A percentile compares a stretch with the other conserved stretches of the same genome.
Evolutionary conservation across 2,329 filamentous ascomycete species (phyloP).

Genomic region (Allantophomopsis lycopodina): DNA sequence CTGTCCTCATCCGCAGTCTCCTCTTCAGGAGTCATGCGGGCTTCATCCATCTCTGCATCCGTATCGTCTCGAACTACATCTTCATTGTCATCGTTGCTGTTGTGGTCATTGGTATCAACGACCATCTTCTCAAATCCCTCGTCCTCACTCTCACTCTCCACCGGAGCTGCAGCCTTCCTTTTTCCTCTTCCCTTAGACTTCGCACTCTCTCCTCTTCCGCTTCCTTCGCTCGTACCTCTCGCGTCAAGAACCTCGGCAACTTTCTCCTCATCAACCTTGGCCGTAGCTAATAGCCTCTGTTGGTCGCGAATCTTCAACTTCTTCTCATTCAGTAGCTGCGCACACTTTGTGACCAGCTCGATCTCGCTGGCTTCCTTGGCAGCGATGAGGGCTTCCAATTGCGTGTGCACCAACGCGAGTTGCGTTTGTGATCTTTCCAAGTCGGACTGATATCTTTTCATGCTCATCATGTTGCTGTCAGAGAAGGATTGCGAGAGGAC

Average conservation of each 20-base stretch:
- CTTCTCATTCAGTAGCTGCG: slow-evolving; percentile 61
- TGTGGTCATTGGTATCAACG: slow-evolving; percentile 22
- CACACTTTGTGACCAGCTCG: slow-evolving; percentile 54
- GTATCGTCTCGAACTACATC: slow-evolving; percentile 7
- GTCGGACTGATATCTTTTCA: too few species aligned
- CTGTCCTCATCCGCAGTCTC: background rate
- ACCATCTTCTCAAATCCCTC: slow-evolving; percentile 37
- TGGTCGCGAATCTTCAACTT: slow-evolving; percentile 69
- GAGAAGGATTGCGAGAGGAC: slow-evolving; percentile 18
- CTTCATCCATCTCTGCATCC: slow-evolving; percentile 6
- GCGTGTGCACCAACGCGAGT: slow-evolving; percentile 42
- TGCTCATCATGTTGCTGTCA: too few species aligned
- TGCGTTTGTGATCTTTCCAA: slow-evolving; percentile 29
- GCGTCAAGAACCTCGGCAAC: slow-evolving; percentile 4
- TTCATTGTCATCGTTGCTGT: slow-evolving; percentile 10
- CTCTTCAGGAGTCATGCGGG: background rate
- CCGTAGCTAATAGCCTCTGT: slow-evolving; percentile 37
- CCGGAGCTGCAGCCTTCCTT: slow-evolving; percentile 5
- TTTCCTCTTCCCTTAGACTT: slow-evolving; percentile 33
- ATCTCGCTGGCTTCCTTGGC: slow-evolving; percentile 55
- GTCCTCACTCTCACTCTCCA: slow-evolving; percentile 25
- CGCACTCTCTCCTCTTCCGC: slow-evolving; percentile 21
- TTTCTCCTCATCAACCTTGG: slow-evolving; percentile 12
- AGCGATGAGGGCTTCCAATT: slow-evolving; percentile 51
- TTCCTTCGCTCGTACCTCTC: background rate